Percentiles rank a stretch among this genome's conserved stretches.
phyloP scores from a whole-genome alignment of 2,329 filamentous ascomycete genomes.

The Aspergillus neotritici region DNA sequence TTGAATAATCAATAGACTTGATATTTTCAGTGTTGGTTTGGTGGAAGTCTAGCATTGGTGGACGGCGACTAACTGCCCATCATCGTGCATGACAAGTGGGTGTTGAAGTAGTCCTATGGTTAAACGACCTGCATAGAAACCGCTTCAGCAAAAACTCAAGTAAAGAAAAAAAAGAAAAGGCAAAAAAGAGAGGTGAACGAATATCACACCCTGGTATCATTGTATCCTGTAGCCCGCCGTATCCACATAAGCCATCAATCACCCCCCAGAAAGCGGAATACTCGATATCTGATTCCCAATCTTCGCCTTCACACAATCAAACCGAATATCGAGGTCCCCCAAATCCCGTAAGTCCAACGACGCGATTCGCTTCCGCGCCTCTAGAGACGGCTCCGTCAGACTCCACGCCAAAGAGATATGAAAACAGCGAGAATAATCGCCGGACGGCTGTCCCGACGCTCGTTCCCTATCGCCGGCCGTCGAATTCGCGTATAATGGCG shows the following conservation, averaged over 20 bases:
- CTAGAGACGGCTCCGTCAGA: conserved; percentile 49
- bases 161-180: too few species aligned
- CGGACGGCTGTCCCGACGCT: conserved; percentile 7
- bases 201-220: too few species aligned
- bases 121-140: too few species aligned
- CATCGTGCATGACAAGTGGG: too few species aligned
- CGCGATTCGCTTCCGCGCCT: conserved; percentile 32
- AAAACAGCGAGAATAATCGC: conserved; percentile 57
- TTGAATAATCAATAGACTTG: not conserved
- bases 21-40: too few species aligned
- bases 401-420: conserved; percentile 91
- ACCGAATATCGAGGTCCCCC: conserved; percentile 45
- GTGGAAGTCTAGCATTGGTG: too few species aligned
- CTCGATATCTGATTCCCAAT: conserved; percentile 62
- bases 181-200: too few species aligned
- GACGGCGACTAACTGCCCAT: too few species aligned
- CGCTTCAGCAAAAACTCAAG: too few species aligned
- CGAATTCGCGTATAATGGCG: conserved; percentile 58
- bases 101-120: too few species aligned
- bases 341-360: conserved; percentile 26
- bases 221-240: too few species aligned
- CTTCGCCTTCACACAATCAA: conserved; percentile 64
- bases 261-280: conserved; percentile 19
- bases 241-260: too few species aligned
- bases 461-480: not conserved